Evolutionary conservation across 805 yeast genomes (phyloP).

Genomic region (Nakazawaea siamensis): DNA sequence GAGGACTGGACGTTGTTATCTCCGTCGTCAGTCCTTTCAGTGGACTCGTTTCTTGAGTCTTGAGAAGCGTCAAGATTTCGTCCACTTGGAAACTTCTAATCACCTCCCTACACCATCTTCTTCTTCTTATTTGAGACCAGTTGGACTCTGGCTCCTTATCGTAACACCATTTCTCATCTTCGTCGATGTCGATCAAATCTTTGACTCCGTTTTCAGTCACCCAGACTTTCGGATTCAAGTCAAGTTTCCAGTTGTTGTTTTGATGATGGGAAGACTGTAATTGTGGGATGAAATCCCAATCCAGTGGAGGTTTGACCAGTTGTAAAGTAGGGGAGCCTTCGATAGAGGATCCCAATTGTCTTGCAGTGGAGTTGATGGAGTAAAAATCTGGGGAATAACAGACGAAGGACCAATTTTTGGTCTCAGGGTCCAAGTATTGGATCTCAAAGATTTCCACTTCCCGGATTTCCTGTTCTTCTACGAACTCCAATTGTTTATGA

Average conservation of each 20-base stretch:
- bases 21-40: too few relatives aligned
- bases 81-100: slow-evolving; percentile 15
- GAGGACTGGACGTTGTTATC: not conserved
- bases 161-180: slow-evolving; percentile 82
- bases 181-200: slow-evolving; percentile 53
- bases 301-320: slow-evolving; percentile 46
- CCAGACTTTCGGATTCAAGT: slow-evolving; percentile 59
- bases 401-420: slow-evolving; percentile 54
- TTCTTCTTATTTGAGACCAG: slow-evolving; percentile 35
- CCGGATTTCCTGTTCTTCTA: slow-evolving; percentile 34
- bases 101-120: slow-evolving; percentile 57
- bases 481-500: slow-evolving; percentile 27
- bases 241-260: slow-evolving; percentile 52
- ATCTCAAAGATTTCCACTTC: slow-evolving; percentile 63
- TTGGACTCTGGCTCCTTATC: slow-evolving; percentile 30
- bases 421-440: slow-evolving; percentile 39
- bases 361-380: slow-evolving; percentile 35
- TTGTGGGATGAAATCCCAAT: slow-evolving; percentile 41
- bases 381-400: slow-evolving; percentile 52
- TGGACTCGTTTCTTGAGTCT: too few relatives aligned
- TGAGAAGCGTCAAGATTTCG: not conserved
- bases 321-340: slow-evolving; percentile 22
- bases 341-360: slow-evolving; percentile 22
- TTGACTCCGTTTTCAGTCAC: slow-evolving; percentile 38
- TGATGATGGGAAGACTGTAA: slow-evolving; percentile 5